Conservation (phyloP, 208 protist genomes). For the Acanthamoeba royreba region DNA sequence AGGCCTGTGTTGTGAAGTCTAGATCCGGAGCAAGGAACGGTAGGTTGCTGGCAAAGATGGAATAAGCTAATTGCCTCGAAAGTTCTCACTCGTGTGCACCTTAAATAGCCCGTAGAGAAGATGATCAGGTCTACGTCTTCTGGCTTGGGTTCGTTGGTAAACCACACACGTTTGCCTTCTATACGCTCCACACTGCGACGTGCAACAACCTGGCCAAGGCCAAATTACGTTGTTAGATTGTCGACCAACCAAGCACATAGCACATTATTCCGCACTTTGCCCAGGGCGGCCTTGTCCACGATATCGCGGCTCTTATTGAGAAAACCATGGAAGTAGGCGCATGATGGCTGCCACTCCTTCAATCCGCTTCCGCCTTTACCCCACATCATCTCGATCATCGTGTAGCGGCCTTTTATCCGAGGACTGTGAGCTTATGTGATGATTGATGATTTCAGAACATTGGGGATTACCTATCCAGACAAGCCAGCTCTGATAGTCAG, state of each 20-base stretch:
- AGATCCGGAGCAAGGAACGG: background rate
- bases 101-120: constrained; percentile 30
- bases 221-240: background rate
- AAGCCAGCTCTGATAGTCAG: constrained; percentile 45
- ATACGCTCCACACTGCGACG: background rate
- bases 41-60: no score
- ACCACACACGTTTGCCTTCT: constrained; percentile 23
- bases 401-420: background rate
- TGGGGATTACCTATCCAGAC: background rate
- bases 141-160: background rate
- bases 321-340: constrained; percentile 43
- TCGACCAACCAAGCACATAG: no score
- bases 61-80: no score
- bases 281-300: background rate
- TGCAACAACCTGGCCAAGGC: background rate
- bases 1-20: background rate
- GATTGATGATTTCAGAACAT: background rate
- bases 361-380: constrained; percentile 42
- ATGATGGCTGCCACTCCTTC: constrained; percentile 40
- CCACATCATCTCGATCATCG: constrained; percentile 49
- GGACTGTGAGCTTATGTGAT: background rate
- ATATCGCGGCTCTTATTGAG: constrained; percentile 42
- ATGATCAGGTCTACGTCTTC: constrained; percentile 40
- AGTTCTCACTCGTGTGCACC: no score
- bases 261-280: no score